Evolutionary conservation across 805 yeast species (phyloP), one percentile per base, ranked within the genome.

Genomic region (Cyberlindnera meyerae): DNA sequence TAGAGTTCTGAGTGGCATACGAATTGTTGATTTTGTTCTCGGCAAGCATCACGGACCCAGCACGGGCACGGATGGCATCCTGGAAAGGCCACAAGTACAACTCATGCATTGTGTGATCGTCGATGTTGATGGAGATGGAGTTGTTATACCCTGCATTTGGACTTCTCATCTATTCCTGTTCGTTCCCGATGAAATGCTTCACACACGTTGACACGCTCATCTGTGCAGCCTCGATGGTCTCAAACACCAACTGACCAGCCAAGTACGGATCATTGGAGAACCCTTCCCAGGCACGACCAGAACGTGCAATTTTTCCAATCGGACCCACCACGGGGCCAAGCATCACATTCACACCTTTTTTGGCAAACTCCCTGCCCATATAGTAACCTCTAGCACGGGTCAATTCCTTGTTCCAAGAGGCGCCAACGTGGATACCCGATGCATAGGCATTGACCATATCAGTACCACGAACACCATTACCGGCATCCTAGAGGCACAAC

Each of bases 201-300:
- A 37, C 40, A 29, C 40, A 37, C 8, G 40, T 25, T 14, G 17
- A 17, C 8, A 37, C 40, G 13, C n/a, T 24, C 33, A 31, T 36
- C 20, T 37, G 40, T 12, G 17, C 16, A 18, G 32, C 36, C 2
- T 17, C 18, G 12, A 37, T 22, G 6, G 40, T 37, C 27, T 25
- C 33, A 24, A 8, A 16, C 3, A 18, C 40, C 6, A 37, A 24
- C 5, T 33, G 18, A 5, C 40, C 40, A 24, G 40, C 20, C 28
- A 37, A 32, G 27, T 37, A 37, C 4, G 40, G 40, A 12, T 37
- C 40, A 18, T 32, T 37, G 26, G 40, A 32, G 36, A 37, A 37
- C 9, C 40, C 40, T 18, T 37, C 40, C 40, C 40, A 37, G 36
- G 31, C 32, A 21, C 40, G 30, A 8, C 40, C 40, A 32, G 36